A percentile compares a stretch with the other conserved stretches of the same genome.
Conservation (phyloP, 2,329 filamentous ascomycete species). For the Gaeumannomyces sp. region DNA sequence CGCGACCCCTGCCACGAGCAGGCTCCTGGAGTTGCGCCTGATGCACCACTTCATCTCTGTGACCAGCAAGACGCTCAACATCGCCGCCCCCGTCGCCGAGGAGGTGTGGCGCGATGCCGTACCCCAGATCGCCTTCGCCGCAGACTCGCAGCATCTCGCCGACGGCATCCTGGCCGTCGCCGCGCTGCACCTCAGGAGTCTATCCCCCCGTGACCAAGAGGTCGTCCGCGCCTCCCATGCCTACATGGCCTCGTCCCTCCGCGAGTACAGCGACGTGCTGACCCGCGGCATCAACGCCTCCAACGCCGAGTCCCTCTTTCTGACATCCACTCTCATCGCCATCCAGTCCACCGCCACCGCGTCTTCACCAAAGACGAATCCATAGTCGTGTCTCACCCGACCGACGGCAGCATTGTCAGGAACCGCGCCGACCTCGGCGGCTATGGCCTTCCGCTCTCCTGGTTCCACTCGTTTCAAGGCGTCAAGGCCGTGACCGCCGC, state of each 20-base stretch:
- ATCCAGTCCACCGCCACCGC: constrained; percentile 61
- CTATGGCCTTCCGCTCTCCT: constrained; percentile 55
- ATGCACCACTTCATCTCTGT: constrained; percentile 59
- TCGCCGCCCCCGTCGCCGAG: constrained; percentile 43
- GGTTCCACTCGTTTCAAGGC: constrained; percentile 63
- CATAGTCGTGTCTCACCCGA: constrained; percentile 7
- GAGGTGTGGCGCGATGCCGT: constrained; percentile 55
- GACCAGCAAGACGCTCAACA: constrained; percentile 54
- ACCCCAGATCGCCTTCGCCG: constrained; percentile 54
- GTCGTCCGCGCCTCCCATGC: constrained; percentile 57
- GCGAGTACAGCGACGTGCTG: constrained; percentile 52
- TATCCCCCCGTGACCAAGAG: constrained; percentile 50
- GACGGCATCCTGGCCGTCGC: constrained; percentile 60
- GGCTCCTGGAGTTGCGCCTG: constrained; percentile 54
- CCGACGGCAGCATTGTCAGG: constrained; percentile 9
- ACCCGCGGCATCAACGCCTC: constrained; percentile 49
- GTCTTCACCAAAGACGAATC: constrained; percentile 53
- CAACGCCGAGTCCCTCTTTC: constrained; percentile 58
- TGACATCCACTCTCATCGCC: constrained; percentile 58
- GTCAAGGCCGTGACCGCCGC: constrained; percentile 59
- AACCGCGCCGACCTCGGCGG: constrained; percentile 20
- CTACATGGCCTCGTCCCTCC: constrained; percentile 58
- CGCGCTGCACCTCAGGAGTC: constrained; percentile 54
- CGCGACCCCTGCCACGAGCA: constrained; percentile 30
- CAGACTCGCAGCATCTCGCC: constrained; percentile 44